Evolutionary conservation across 768 basidiomycete genomes (phyloP), one percentile per base, ranked within the genome.

Genomic region (Agrocybe chaxingu): DNA sequence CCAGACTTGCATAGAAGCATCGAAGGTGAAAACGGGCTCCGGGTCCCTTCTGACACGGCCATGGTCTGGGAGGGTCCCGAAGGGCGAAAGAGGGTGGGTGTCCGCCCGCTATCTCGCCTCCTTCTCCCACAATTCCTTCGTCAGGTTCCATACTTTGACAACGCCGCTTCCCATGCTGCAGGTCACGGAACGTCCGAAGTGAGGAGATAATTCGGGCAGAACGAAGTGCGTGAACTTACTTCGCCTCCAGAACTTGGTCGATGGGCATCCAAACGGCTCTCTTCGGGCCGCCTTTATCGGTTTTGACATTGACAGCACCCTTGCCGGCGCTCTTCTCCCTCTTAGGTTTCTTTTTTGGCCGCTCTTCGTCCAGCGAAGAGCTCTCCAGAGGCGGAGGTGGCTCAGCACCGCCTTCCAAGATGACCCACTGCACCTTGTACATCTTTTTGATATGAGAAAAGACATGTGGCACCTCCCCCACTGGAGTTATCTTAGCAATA

Each of bases 391-490:
- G 48, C 11, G 55, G 47, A 34, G 84, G 85, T n/a, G 68, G 71
- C 9, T 62, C 56, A 13, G 64, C 61, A 11, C 82, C 82, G 18
- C 86, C 85, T 57, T 80, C 75, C 37, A 90, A 54, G 24, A 86
- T 54, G 33, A 87, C 80, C 86, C 87, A 89, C 56, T 85, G 82
- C 12, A 81, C 75, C 50, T 83, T 78, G 62, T 89, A 95, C 9
- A 89, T 93, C 72, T 94, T 92, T 59, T 74, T 82, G 62, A 95
- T 89, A 63, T 98, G 94, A 7, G 90, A 92, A 68, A 97, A 97
- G 42, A 92, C 71, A 61, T 96, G 93, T 3, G 84, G 50, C 34
- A 95, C 81, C 52, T 86, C 78, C 8, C 85, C 85, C 16, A 73
- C 81, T 13, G 77, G 70, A 50, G 70, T 68, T 47, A 84, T 70